Conservation (phyloP, 2,329 filamentous ascomycete species). For the Arthrobotrys iridis region DNA sequence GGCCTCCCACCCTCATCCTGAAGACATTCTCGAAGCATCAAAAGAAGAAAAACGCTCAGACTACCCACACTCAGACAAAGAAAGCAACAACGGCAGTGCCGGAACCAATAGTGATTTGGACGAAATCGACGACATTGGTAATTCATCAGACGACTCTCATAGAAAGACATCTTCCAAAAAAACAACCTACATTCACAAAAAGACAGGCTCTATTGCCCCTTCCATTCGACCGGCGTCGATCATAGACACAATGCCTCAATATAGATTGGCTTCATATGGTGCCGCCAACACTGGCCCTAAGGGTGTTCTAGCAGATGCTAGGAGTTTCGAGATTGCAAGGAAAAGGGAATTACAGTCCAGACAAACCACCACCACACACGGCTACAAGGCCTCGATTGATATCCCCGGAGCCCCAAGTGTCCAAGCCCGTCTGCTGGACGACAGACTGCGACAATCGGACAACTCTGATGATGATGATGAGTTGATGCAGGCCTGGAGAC, state of each 20-base stretch:
- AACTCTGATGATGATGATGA: slow-evolving; percentile 76
- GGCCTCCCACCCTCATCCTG: slow-evolving; percentile 57
- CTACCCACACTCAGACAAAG: slow-evolving; percentile 45
- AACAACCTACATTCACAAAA: slow-evolving; percentile 52
- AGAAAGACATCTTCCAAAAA: slow-evolving; percentile 37
- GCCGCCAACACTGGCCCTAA: slow-evolving; percentile 70
- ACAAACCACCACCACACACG: slow-evolving; percentile 9
- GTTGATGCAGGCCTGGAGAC: slow-evolving; percentile 87
- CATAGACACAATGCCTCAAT: slow-evolving; percentile 54
- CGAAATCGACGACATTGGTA: slow-evolving; percentile 49
- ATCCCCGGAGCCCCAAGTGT: slow-evolving; percentile 14
- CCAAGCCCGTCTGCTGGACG: slow-evolving; percentile 45
- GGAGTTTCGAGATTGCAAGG: slow-evolving; percentile 76
- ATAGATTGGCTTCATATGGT: slow-evolving; percentile 48
- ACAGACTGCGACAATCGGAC: slow-evolving; percentile 54
- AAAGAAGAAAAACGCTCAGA: slow-evolving; percentile 44
- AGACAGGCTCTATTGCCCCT: slow-evolving; percentile 49
- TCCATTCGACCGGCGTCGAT: slow-evolving; percentile 51
- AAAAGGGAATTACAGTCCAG: slow-evolving; percentile 43
- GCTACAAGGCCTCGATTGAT: slow-evolving; percentile 32
- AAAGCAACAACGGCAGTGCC: slow-evolving; percentile 54
- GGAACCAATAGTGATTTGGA: slow-evolving; percentile 54
- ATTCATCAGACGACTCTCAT: slow-evolving; percentile 45
- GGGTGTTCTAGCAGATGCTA: slow-evolving; percentile 83
- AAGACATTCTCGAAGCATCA: slow-evolving; percentile 55